These are phyloP conservation scores for Colletotrichum zoysiae DNA, from an alignment of 2,329 filamentous ascomycete genomes.

Conservation along the genomic window DNA sequence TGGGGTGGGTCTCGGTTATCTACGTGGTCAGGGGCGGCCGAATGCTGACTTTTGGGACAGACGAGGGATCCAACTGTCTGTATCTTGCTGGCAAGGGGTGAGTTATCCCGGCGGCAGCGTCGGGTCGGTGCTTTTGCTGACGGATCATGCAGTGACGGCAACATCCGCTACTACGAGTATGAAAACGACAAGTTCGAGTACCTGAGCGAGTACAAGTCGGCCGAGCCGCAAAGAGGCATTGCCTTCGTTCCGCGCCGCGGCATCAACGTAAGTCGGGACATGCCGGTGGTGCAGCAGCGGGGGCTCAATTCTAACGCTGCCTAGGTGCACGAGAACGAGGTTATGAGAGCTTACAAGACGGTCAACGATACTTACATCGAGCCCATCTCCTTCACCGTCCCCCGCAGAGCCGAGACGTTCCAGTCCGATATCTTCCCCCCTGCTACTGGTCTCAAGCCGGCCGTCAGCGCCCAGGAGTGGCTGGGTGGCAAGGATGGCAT, in stretches of 20 bases:
- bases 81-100: slow-evolving; percentile 98
- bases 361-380: slow-evolving; percentile 95
- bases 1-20: slow-evolving; percentile 72
- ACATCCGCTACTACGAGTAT: slow-evolving; percentile 99
- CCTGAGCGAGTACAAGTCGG: slow-evolving; percentile 96
- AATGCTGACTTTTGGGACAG: slow-evolving; percentile 53
- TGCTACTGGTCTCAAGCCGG: slow-evolving; percentile 82
- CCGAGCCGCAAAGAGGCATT: slow-evolving; percentile 92
- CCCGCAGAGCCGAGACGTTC: slow-evolving; percentile 92
- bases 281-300: background rate
- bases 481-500: slow-evolving; percentile 85
- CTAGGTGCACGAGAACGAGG: slow-evolving; percentile 92
- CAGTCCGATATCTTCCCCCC: slow-evolving; percentile 98
- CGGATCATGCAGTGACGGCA: slow-evolving; percentile 82
- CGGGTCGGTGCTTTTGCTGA: slow-evolving; percentile 40
- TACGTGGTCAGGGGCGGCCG: background rate
- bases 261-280: slow-evolving; percentile 75
- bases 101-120: slow-evolving; percentile 53
- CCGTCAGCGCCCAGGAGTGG: slow-evolving; percentile 86
- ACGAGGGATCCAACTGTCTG: slow-evolving; percentile 93
- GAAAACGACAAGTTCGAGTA: slow-evolving; percentile 99
- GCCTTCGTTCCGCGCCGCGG: slow-evolving; percentile 96
- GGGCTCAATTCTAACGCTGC: slow-evolving; percentile 43
- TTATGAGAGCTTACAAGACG: slow-evolving; percentile 96
- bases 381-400: slow-evolving; percentile 97